phyloP scores from a whole-genome alignment of 306 rosid species.

The Vicia sativa region DNA sequence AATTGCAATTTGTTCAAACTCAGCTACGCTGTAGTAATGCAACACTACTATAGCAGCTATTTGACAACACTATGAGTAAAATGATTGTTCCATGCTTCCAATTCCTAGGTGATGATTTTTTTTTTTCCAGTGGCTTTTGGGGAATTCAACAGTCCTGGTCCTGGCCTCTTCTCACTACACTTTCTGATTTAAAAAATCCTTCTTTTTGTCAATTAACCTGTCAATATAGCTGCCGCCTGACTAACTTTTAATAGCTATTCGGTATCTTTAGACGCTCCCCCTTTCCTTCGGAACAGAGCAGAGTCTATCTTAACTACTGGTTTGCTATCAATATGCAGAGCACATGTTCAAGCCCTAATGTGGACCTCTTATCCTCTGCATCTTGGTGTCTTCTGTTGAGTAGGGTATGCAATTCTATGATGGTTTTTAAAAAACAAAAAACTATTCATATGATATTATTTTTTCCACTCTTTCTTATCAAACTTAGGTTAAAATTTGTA shows the following conservation, averaged over 20 bases:
- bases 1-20: not conserved
- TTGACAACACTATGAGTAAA: not conserved
- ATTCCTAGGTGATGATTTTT: not conserved
- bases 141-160: not conserved
- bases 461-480: slow-evolving; percentile 8
- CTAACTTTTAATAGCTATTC: not conserved
- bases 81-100: not conserved
- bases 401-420: slow-evolving; percentile 60
- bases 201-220: not conserved
- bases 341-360: slow-evolving; percentile 47
- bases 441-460: slow-evolving; percentile 2
- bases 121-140: not conserved
- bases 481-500: slow-evolving; percentile 23
- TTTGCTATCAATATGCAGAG: slow-evolving; percentile 47
- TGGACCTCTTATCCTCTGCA: slow-evolving; percentile 60
- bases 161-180: not conserved
- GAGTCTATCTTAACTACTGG: not conserved
- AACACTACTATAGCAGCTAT: not conserved
- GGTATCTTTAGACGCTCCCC: not conserved
- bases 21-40: not conserved
- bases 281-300: not conserved
- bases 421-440: not conserved
- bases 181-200: not conserved
- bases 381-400: slow-evolving; percentile 71
- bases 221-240: not conserved